Percentiles rank a stretch among this genome's conserved stretches.
Evolutionary conservation across 306 rosid species (phyloP).

Genomic region (Arachis hypogaea): DNA sequence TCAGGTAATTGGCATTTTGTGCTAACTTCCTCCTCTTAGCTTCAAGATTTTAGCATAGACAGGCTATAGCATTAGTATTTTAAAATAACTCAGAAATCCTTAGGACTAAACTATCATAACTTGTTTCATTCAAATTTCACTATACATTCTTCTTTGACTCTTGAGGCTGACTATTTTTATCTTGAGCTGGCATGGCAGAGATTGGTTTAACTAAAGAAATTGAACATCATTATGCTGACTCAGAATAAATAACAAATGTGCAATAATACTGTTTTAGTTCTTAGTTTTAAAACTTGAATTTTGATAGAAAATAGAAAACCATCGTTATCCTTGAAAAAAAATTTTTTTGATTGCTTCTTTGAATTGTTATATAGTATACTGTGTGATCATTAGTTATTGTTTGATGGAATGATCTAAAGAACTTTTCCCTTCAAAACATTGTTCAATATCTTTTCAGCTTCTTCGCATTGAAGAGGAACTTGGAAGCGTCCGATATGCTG

Average conservation of each 20-base stretch:
- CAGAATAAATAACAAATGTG: neutral
- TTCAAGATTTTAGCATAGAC: neutral
- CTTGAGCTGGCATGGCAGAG: neutral
- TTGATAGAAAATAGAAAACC: neutral
- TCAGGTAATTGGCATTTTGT: slow-evolving; percentile 60
- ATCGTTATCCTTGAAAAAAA: slow-evolving; percentile 2
- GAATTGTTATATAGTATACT: neutral
- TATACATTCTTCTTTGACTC: neutral
- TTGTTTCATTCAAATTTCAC: neutral
- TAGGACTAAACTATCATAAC: neutral
- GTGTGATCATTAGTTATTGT: slow-evolving; percentile 4
- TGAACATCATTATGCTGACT: neutral
- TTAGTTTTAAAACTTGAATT: slow-evolving; percentile 1
- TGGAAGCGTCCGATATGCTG: slow-evolving; percentile 88
- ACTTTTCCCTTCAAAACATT: slow-evolving; percentile 4
- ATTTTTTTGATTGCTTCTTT: neutral
- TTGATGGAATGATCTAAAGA: slow-evolving; percentile 20
- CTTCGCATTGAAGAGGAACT: slow-evolving; percentile 98
- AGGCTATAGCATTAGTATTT: slow-evolving; percentile 9
- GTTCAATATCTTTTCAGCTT: slow-evolving; percentile 65
- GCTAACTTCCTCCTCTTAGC: neutral
- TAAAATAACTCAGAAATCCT: slow-evolving; percentile 15
- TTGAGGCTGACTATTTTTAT: neutral
- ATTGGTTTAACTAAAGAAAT: neutral
- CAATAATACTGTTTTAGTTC: slow-evolving; percentile 9